Evolutionary conservation across 257 asterid genomes (phyloP).

Genomic region (Solanum pennellii): DNA sequence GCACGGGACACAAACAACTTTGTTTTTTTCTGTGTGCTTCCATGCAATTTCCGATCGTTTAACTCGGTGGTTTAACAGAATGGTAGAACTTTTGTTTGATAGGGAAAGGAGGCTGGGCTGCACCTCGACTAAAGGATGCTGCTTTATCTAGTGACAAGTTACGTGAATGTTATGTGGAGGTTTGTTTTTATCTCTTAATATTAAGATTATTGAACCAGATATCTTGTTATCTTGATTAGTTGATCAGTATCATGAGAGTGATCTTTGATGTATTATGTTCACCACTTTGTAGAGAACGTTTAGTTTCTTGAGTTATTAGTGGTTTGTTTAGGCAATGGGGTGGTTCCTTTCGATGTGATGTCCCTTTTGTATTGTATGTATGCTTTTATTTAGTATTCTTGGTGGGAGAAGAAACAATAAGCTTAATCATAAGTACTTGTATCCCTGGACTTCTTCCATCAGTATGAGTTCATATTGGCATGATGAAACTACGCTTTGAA

Average conservation of each 20-base stretch:
- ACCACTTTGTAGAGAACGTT: background rate
- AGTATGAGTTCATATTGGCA: background rate
- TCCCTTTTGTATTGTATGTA: background rate
- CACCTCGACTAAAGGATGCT: slow-evolving; percentile 98
- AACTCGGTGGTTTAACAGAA: background rate
- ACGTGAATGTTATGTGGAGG: slow-evolving; percentile 90
- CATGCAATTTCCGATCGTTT: background rate
- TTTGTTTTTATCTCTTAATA: slow-evolving; percentile 8
- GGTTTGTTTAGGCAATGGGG: background rate
- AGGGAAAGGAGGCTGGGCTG: slow-evolving; percentile 97
- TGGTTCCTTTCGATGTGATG: background rate
- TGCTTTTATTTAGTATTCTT: background rate
- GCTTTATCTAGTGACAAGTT: slow-evolving; percentile 73
- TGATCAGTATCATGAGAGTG: background rate
- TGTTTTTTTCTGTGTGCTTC: background rate
- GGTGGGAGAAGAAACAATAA: background rate
- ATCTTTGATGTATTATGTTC: background rate
- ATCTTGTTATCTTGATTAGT: background rate
- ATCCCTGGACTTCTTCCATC: background rate
- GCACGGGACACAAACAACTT: background rate
- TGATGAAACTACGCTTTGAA: background rate
- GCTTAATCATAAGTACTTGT: background rate
- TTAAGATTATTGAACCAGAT: background rate
- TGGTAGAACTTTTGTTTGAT: background rate
- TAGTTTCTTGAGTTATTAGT: background rate